Evolutionary conservation across 768 basidiomycete genomes (phyloP).

Genomic region (Austroboletus festivus): DNA sequence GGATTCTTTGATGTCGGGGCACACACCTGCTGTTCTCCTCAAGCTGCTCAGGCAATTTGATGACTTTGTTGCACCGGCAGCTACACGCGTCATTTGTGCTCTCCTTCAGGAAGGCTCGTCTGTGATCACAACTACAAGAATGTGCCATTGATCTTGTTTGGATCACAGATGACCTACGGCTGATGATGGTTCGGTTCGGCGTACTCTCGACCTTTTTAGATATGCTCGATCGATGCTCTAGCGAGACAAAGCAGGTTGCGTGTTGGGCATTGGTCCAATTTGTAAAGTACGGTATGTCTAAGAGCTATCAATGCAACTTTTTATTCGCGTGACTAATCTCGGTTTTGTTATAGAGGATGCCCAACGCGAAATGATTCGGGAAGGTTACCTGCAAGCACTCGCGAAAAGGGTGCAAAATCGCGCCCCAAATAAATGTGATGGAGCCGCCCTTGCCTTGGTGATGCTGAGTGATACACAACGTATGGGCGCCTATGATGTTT

Average conservation of each 20-base stretch:
- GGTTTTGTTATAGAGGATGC: slow-evolving; percentile 12
- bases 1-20: slow-evolving; percentile 4
- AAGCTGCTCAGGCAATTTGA: slow-evolving; percentile 21
- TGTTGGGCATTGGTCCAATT: slow-evolving; percentile 17
- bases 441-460: slow-evolving; percentile 18
- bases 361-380: neutral
- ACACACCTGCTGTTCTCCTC: slow-evolving; percentile 14
- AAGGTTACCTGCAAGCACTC: slow-evolving; percentile 10
- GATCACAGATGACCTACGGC: slow-evolving; percentile 19
- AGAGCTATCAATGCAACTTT: neutral
- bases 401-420: slow-evolving; percentile 14
- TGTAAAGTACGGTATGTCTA: slow-evolving; percentile 14
- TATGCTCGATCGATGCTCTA: slow-evolving; percentile 20
- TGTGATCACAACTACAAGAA: neutral
- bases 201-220: slow-evolving; percentile 17
- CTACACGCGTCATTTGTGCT: slow-evolving; percentile 22
- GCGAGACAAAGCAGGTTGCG: slow-evolving; percentile 14
- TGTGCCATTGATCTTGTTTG: neutral
- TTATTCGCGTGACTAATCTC: neutral
- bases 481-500: neutral
- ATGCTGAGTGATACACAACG: slow-evolving; percentile 12
- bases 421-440: slow-evolving; percentile 9
- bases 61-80: slow-evolving; percentile 31
- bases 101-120: slow-evolving; percentile 23
- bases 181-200: slow-evolving; percentile 14